Evolutionary conservation across 176 grass and related monocot species (phyloP).

Genomic region (Juncus effusus): DNA sequence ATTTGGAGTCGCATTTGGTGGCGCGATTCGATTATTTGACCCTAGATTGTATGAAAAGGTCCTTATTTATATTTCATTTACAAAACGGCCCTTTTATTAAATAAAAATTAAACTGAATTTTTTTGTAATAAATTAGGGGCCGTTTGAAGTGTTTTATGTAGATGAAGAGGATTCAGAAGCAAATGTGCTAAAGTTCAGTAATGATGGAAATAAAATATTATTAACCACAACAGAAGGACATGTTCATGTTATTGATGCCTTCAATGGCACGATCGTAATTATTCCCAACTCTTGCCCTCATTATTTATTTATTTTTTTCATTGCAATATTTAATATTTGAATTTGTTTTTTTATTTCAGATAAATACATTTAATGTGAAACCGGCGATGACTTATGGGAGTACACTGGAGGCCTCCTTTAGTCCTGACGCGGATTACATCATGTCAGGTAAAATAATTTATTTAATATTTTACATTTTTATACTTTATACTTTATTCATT

Average conservation of each 20-base stretch:
- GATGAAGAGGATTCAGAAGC: slow-evolving; percentile 67
- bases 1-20: slow-evolving; percentile 80
- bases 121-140: slow-evolving; percentile 47
- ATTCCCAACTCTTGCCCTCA: slow-evolving; percentile 10
- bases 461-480: slow-evolving; percentile 4
- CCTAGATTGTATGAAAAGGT: slow-evolving; percentile 86
- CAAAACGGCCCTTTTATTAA: background rate
- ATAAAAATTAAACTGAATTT: background rate
- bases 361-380: slow-evolving; percentile 77
- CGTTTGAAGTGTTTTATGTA: slow-evolving; percentile 72
- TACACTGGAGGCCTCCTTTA: slow-evolving; percentile 90
- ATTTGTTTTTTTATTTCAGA: slow-evolving; percentile 27
- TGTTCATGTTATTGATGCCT: slow-evolving; percentile 94
- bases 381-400: slow-evolving; percentile 56
- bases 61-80: background rate
- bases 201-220: slow-evolving; percentile 71
- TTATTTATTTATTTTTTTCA: slow-evolving; percentile 15
- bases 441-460: slow-evolving; percentile 56
- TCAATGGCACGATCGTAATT: slow-evolving; percentile 72
- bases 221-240: slow-evolving; percentile 80
- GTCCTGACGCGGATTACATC: slow-evolving; percentile 90
- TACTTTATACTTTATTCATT: background rate
- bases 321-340: background rate
- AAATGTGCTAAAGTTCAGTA: slow-evolving; percentile 93
- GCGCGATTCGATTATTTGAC: slow-evolving; percentile 79